Evolutionary conservation across 1,284 basidiomycete genomes (phyloP).

Genomic region (Ustilago crameri): DNA sequence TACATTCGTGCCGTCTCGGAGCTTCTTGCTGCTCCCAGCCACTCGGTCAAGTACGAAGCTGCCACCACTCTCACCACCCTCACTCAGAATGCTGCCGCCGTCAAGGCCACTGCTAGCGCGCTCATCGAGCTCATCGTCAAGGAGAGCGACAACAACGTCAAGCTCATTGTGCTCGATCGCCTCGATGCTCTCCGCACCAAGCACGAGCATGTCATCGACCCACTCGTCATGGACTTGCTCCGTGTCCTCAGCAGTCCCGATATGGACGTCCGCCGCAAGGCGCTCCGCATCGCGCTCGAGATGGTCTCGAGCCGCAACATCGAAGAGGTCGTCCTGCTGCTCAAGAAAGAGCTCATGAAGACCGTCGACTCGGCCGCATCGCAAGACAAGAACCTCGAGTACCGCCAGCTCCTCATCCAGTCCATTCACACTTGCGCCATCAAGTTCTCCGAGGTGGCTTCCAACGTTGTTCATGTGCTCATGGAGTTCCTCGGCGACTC

Average conservation of each 20-base stretch:
- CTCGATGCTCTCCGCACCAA: conserved; percentile 84
- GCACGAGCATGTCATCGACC: conserved; percentile 90
- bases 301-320: conserved; percentile 96
- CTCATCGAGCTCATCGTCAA: conserved; percentile 91
- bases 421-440: conserved; percentile 96
- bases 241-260: conserved; percentile 91
- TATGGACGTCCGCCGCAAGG: conserved; percentile 95
- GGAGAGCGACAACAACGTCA: conserved; percentile 99
- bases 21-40: conserved; percentile 87
- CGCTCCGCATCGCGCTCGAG: conserved; percentile 86
- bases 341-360: conserved; percentile 97
- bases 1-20: conserved; percentile 96
- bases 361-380: conserved; percentile 76
- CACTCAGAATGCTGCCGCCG: conserved; percentile 93
- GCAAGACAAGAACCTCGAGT: conserved; percentile 75
- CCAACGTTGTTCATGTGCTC: conserved; percentile 92
- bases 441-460: conserved; percentile 97
- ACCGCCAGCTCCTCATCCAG: conserved; percentile 95
- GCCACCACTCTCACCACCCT: conserved; percentile 93
- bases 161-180: conserved; percentile 95
- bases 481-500: conserved; percentile 99
- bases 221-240: conserved; percentile 94
- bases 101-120: conserved; percentile 91
- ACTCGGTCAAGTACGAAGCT: conserved; percentile 98
- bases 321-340: conserved; percentile 94